Percentiles rank a stretch among this genome's conserved stretches.
phyloP scores from a whole-genome alignment of 2,329 filamentous ascomycete species.

The Fusarium siculi region DNA sequence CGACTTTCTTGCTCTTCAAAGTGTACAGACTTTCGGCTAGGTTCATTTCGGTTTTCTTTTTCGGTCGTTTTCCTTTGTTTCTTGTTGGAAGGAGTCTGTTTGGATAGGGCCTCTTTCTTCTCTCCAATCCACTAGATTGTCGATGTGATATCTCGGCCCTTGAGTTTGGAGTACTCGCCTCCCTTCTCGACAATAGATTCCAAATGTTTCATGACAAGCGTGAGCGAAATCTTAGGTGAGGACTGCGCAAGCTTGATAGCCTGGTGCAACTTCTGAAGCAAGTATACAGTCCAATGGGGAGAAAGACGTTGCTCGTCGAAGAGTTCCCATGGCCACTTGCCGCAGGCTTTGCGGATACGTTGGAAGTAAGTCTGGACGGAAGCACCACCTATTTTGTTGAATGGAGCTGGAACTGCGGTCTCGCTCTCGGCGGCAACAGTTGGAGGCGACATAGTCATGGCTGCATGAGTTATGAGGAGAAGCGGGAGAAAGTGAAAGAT shows the following conservation, averaged over 20 bases:
- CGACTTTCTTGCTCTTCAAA: neutral
- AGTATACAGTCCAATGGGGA: neutral
- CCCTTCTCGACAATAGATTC: neutral
- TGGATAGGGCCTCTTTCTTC: neutral
- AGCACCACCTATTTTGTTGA: neutral
- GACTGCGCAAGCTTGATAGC: neutral
- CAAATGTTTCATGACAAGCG: neutral
- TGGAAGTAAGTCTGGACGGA: neutral
- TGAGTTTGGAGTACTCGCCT: neutral
- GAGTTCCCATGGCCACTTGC: neutral
- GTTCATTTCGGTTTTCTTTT: neutral
- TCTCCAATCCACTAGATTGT: neutral
- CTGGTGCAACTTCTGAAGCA: neutral
- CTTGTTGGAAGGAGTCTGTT: neutral
- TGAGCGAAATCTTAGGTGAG: neutral
- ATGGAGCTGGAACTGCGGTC: neutral
- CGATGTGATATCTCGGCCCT: neutral
- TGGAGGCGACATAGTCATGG: neutral
- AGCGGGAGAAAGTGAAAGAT: neutral
- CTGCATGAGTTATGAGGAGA: neutral
- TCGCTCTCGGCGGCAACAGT: neutral
- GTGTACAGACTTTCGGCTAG: neutral
- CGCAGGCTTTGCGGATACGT: neutral
- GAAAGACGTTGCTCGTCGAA: neutral
- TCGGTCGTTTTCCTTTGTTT: neutral